Evolutionary conservation across 768 basidiomycete species (phyloP), one percentile per base, ranked within the genome.

Genomic region (Boletus subparvulus): DNA sequence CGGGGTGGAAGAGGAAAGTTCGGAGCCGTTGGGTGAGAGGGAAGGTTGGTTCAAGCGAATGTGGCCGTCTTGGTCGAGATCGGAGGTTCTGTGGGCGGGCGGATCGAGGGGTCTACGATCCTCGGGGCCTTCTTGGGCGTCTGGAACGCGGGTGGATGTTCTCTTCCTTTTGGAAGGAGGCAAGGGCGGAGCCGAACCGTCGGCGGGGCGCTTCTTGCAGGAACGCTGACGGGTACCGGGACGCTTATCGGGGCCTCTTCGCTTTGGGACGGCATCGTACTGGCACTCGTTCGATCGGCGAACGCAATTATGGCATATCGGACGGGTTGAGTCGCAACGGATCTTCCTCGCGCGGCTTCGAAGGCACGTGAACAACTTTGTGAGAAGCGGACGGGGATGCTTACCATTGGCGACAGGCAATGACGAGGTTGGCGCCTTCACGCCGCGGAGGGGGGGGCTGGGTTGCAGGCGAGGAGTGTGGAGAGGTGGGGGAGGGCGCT

Each of bases 401-500:
- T 67, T 70, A 91, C 89, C 89, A 92, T 71, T 90, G 88, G 59
- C 85, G 85, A 78, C 90, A 92, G 61, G 90, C 89, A 75, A 92
- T 89, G 73, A 92, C 89, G 67, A 83, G 81, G 63, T 77, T 81
- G 12, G 87, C 84, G 74, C 77, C 75, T 72, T 85, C 81, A 70
- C 80, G 85, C 66, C 82, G 80, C 58, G 77, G 56, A 52, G 61
- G 53, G 40, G 50, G 50, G 14, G 54, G 45, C 51, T 52, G 65
- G 33, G 65, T 53, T 19, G 79, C 58, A 71, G 56, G 43, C n/a
- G 55, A 21, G 46, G 56, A 14, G 52, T 50, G 70, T 51, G 60
- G 71, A 14, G 50, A 47, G 42, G 66, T 63, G 65, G 75, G 75
- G 41, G 73, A 67, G 67, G 78, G 74, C 10, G 71, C 69, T 45